Evolutionary conservation across 164 flowering plant genomes (phyloP), one percentile per base, ranked within the genome.

Genomic region (Tinospora cordifolia): DNA sequence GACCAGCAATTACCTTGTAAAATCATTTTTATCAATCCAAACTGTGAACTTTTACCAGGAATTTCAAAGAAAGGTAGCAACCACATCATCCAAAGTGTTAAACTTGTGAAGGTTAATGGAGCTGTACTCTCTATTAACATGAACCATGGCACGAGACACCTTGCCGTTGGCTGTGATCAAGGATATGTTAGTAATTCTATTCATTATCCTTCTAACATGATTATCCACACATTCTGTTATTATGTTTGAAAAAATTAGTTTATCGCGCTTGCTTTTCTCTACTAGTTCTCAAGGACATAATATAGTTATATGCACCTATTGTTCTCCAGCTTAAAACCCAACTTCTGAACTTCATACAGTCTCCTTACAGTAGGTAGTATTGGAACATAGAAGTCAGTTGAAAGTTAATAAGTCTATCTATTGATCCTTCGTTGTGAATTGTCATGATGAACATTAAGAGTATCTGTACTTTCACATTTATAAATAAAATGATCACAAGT

Each of bases 131-230:
- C 81, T 65, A 66, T 93, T 47, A 75, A 70, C 72, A 46, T 79
- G 69, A 83, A 78, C 75, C 78, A 59, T 17, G 67, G 68, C 75
- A 75, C 84, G 60, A 76, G 73, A 58, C 84, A 85, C 74, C 79
- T 93, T 77, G 92, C 90, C 24, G 80, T 93, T 77, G 98, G 98
- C 15, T 82, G 93, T 76, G 97, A 90, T 63, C 84, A 85, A 84
- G 98, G 98, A 91, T 82, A 85, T 86, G 97, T 91, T 83, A 76
- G 97, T 57, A 72, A 41, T 69, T 34, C 41, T 75, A 22, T 60
- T n/a, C 66, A 14, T 44, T 69, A 34, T 26, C 59, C 13, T 71
- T 41, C 66, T 65, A 19, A 39, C 15, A 15, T 21, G 46, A 12
- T 41, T 41, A 41, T 41, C 46, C 46, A 41, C 3, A 10, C 30